phyloP scores from a whole-genome alignment of 2,329 filamentous ascomycete genomes.

The Colletotrichum brevisporum region DNA sequence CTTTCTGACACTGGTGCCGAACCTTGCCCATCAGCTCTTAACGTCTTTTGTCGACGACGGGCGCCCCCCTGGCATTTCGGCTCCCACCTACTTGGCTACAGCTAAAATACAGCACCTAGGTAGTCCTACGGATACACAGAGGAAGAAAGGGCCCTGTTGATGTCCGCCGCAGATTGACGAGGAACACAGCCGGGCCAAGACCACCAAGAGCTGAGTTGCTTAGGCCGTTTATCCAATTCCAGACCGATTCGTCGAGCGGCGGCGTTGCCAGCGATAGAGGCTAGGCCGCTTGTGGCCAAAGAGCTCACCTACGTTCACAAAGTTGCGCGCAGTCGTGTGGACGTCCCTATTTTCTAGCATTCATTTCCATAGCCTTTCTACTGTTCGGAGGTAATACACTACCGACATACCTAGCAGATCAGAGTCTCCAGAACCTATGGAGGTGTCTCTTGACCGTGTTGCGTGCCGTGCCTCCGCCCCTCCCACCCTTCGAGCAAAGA shows the following conservation, averaged over 20 bases:
- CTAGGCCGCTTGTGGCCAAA: background rate
- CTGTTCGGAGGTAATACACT: too few species aligned
- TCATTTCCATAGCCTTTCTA: too few species aligned
- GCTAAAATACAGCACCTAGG: too few species aligned
- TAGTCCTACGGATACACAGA: too few species aligned
- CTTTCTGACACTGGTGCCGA: conserved; percentile 38
- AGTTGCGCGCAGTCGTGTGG: too few species aligned
- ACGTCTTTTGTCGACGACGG: too few species aligned
- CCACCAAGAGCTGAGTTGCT: conserved; percentile 19
- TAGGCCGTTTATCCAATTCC: conserved; percentile 15
- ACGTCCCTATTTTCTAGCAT: too few species aligned
- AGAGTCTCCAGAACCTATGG: background rate
- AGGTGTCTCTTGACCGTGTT: background rate
- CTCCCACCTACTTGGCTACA: too few species aligned
- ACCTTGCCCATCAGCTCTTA: conserved; percentile 23
- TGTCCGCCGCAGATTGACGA: conserved; percentile 18
- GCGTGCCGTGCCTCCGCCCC: background rate
- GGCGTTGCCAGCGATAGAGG: conserved; percentile 4
- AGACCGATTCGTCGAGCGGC: conserved; percentile 4
- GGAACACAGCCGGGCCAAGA: conserved; percentile 23
- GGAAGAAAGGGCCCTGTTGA: background rate
- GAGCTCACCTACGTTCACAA: background rate
- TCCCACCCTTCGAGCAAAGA: conserved; percentile 7
- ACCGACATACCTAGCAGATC: background rate
- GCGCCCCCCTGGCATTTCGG: too few species aligned